Evolutionary conservation across 176 grass and related monocot genomes (phyloP).

Genomic region (Triticum dicoccoides): DNA sequence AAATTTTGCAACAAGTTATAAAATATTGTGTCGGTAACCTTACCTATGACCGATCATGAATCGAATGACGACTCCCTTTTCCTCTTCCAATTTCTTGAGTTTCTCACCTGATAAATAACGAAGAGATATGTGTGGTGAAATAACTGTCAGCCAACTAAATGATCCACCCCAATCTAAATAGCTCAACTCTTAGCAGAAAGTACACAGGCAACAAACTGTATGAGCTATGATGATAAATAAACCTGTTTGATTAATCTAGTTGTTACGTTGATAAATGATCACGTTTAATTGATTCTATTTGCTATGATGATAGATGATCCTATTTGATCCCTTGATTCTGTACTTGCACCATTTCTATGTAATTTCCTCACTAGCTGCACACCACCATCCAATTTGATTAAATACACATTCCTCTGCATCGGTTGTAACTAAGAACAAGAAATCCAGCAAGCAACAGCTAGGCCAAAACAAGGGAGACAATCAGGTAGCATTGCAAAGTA

Average conservation of each 20-base stretch:
- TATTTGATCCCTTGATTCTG: not conserved
- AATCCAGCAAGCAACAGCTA: not conserved
- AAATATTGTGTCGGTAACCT: not conserved
- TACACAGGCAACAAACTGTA: not conserved
- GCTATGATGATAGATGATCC: not conserved
- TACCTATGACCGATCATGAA: slow-evolving; percentile 98
- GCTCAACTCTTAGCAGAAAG: slow-evolving; percentile 4
- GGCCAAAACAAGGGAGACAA: not conserved
- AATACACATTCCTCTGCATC: slow-evolving; percentile 11
- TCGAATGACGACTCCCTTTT: slow-evolving; percentile 84
- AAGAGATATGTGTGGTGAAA: not conserved
- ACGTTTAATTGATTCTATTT: not conserved
- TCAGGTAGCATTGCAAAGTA: not conserved
- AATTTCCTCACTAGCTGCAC: not conserved
- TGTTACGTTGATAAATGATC: not conserved
- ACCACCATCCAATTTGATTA: not conserved
- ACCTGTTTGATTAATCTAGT: not conserved
- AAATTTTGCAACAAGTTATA: not conserved
- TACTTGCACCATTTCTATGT: not conserved
- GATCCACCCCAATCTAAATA: not conserved
- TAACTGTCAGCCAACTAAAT: not conserved
- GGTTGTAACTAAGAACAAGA: slow-evolving; percentile 10
- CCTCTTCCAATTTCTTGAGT: slow-evolving; percentile 74
- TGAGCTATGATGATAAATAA: not conserved
- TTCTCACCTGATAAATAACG: slow-evolving; percentile 60